Evolutionary conservation across 495 filamentous ascomycete genomes (phyloP), one percentile per base, ranked within the genome.

Genomic region (Penicillium steckii): DNA sequence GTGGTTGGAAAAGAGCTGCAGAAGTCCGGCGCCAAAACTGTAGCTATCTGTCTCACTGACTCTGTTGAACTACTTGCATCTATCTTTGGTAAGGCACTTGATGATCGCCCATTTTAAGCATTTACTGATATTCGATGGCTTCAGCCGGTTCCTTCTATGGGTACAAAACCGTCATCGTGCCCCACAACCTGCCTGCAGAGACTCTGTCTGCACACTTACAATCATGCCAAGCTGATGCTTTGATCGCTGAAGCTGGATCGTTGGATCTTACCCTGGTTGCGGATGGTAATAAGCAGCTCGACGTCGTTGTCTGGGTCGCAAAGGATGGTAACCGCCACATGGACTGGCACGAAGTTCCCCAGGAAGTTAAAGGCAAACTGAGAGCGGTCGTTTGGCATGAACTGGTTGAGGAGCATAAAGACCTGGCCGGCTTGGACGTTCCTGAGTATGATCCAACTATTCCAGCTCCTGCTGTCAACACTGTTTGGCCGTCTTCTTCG

Each of bases 21-120:
- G 53, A 60, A 69, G 9, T 78, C 86, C 52, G 82, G 83, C 13
- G 86, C 79, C n/a, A 85, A 85, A 64, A 85, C 82, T 27, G 88
- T 97, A 22, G 94, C 90, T 21, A 80, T 99, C 55, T 95, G 94
- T 67, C 81, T 97, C 22, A 91, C 91, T 3, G 97, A 99, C 74
- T 95, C 90, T 40, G 77, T 95, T 61, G 94, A 97, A 69, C 83
- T 95, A 44, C 73, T 98, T 37, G 83, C 79, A 22, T 71, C 82
- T 19, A 67, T 87, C n/a, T 89, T 89, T 59, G 83, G 84, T 87
- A 66, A 23, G 74, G 44, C 23, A 17, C 22, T 1, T 24, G 60
- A 26, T 68, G 41, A 30, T 8, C 15, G 25, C n/a, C 32, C 30
- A 23, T 17, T 21, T 12, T 8, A 13, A 13, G 17, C 27, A 27